Conservation (phyloP, 768 basidiomycete species). For the Vararia minispora region DNA sequence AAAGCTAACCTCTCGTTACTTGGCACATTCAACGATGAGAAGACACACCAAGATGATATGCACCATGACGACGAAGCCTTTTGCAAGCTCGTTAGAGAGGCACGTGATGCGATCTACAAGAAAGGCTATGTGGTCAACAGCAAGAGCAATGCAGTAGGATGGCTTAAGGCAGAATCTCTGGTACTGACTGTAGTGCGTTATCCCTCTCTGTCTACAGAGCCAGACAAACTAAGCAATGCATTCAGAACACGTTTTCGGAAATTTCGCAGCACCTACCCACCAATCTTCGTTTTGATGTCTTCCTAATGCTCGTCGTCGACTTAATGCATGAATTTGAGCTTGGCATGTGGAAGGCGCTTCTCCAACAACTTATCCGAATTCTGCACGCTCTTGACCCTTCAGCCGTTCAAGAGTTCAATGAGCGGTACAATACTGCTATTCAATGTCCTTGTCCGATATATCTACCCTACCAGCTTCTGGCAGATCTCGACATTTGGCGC, state of each 20-base stretch:
- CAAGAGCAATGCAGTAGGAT: neutral
- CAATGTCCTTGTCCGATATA: no score
- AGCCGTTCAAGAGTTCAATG: conserved; percentile 10
- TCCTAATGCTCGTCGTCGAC: conserved; percentile 18
- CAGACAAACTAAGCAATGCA: conserved; percentile 15
- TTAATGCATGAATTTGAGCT: conserved; percentile 23
- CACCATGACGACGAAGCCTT: neutral
- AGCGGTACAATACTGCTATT: neutral
- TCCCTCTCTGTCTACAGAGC: no score
- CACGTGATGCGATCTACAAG: conserved; percentile 13
- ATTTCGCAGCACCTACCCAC: neutral
- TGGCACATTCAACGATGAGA: conserved; percentile 10
- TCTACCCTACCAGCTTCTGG: conserved; percentile 4
- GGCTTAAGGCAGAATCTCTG: conserved; percentile 12
- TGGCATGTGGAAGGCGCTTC: conserved; percentile 21
- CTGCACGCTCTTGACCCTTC: conserved; percentile 4
- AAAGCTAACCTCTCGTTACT: conserved; percentile 12
- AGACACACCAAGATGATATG: neutral
- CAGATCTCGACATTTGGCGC: conserved; percentile 17
- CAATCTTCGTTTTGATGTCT: conserved; percentile 14
- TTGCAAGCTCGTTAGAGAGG: neutral
- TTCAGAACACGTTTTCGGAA: conserved; percentile 14
- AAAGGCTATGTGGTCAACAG: conserved; percentile 5
- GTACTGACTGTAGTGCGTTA: conserved; percentile 14
- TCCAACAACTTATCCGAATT: conserved; percentile 20